Conservation (phyloP, 176 grass and related monocot species). For the Aegilops tauschii region DNA sequence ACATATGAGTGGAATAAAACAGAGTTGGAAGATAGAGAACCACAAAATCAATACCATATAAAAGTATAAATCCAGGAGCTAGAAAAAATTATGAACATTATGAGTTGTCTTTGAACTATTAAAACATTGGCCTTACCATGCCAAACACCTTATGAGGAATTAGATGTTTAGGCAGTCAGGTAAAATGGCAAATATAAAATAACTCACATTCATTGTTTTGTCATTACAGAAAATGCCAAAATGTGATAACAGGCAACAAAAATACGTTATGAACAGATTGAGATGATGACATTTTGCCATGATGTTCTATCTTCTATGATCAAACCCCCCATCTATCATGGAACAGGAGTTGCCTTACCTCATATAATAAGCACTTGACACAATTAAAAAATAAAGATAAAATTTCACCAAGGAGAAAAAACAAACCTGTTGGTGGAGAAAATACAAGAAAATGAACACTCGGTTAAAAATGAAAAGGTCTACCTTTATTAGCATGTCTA, state of each 20-base stretch:
- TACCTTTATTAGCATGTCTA: constrained; percentile 84
- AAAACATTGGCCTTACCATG: constrained; percentile 2
- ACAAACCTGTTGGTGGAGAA: background rate
- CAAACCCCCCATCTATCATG: background rate
- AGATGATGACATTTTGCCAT: background rate
- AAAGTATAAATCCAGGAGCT: background rate
- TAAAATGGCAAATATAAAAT: background rate
- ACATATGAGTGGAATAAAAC: background rate
- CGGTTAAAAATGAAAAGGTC: constrained; percentile 16
- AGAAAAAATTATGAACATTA: constrained; percentile 13
- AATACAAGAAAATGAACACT: constrained; percentile 21
- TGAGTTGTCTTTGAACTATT: background rate
- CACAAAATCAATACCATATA: background rate
- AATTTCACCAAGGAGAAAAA: background rate
- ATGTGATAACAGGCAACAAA: constrained; percentile 14
- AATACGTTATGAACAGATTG: background rate
- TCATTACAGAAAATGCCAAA: background rate
- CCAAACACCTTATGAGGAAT: background rate
- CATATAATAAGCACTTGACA: background rate
- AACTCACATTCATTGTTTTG: background rate
- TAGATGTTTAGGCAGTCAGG: background rate
- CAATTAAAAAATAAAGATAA: constrained; percentile 9
- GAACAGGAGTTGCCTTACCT: background rate
- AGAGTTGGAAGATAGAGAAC: constrained; percentile 14
- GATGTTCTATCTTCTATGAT: background rate